Base-by-base conservation (phyloP, 371 early-diverging fungal species). In the Choanephora cucurbitarum region DNA sequence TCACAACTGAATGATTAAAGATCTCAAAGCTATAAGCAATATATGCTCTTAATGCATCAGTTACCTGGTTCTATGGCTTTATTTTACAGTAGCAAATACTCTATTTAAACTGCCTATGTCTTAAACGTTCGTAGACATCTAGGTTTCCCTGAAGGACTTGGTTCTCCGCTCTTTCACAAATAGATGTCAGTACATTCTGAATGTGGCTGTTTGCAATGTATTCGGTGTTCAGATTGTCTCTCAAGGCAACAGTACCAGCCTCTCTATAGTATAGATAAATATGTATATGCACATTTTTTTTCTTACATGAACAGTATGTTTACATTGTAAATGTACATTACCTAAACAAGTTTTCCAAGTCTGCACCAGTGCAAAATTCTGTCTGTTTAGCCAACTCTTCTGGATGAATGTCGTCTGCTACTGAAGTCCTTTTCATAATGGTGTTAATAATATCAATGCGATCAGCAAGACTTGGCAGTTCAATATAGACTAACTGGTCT, bases 401-500 rank as follows among this genome's bases (percentile, higher is more conserved):
- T 1, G 70, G n/a, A 46, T 83, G 71, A 23, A 82, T 70, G 23
- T 74, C 73, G 0, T 57, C 11, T 7, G 61, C 39, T 0, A 66
- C 57, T 14, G 60, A 22, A 19, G 69, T 50, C 23, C 55, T 58
- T 6, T 28, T 51, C 32, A 69, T 58, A 5, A 82, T 21, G 5
- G 63, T 40, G 11, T 57, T 42, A 4, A 89, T 66, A 22, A 90
- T 88, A 13, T 65, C 73, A 1, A 47, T 44, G 15, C 89, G 69
- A 64, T 88, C 88, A 22, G 73, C 45, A 17, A 44, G 10, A 0
- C 62, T 67, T 2, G 93, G 93, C 31, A 88, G 71, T 1, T 82
- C 77, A 8, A 93, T 67, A 58, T 85, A 80, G 0, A 91, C 49
- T 8, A 89, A 77, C 39, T 87, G 86, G 63, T 91, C 91, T 57